A percentile compares a stretch with the other conserved stretches of the same genome.
Evolutionary conservation across 2,329 filamentous ascomycete species (phyloP).

Genomic region (Tolypocladium ophioglossoides): DNA sequence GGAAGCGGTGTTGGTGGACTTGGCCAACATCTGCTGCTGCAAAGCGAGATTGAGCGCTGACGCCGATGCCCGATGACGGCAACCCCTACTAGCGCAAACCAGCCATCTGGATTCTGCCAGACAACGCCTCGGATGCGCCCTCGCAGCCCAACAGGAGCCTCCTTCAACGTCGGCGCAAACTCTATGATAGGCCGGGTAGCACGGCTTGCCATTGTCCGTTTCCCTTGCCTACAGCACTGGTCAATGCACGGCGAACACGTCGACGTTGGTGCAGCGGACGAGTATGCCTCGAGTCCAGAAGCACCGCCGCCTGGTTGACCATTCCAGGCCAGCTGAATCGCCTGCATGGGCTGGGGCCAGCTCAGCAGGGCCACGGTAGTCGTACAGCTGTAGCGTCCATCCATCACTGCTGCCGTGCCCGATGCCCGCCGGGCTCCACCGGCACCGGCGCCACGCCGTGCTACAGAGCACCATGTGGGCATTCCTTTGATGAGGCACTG

Average conservation of each 20-base stretch:
- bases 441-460: neutral
- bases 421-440: neutral
- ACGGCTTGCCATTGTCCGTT: neutral
- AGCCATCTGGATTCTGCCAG: neutral
- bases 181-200: too few species aligned
- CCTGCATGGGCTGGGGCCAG: too few species aligned
- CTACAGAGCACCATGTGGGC: neutral
- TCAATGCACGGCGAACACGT: neutral
- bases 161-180: neutral
- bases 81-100: neutral
- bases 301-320: too few species aligned
- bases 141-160: too few species aligned
- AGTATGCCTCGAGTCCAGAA: neutral
- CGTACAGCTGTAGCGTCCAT: too few species aligned
- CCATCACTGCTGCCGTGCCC: too few species aligned
- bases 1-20: neutral
- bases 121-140: too few species aligned
- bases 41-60: neutral
- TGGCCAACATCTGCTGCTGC: neutral
- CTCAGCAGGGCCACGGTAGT: neutral
- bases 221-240: neutral
- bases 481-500: neutral
- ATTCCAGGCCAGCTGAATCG: neutral
- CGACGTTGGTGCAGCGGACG: too few species aligned
- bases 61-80: neutral